Percentiles rank a stretch among this genome's conserved stretches.
Conservation (phyloP, 306 rosid genomes). For the Biancaea sappan region DNA sequence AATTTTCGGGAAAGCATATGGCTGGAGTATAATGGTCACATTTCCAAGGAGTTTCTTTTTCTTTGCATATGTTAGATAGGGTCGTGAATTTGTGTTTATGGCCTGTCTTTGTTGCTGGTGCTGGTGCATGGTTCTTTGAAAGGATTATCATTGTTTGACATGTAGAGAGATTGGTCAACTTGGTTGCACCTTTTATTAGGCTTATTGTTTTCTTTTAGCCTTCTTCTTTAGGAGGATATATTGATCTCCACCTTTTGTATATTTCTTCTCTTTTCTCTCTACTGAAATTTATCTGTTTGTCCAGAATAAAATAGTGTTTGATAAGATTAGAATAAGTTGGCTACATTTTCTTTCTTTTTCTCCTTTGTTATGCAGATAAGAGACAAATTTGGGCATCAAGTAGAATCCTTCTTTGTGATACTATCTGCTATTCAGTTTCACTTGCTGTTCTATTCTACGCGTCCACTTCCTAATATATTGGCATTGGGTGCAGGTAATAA, state of each 20-base stretch:
- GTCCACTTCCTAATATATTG: slow-evolving; percentile 85
- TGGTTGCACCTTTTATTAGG: not conserved
- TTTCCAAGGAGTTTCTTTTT: not conserved
- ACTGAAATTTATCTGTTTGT: not conserved
- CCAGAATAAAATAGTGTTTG: not conserved
- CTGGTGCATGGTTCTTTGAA: not conserved
- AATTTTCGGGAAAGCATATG: not conserved
- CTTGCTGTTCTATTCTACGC: slow-evolving; percentile 81
- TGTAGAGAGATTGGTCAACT: not conserved
- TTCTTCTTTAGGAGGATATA: not conserved
- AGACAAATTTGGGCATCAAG: slow-evolving; percentile 80
- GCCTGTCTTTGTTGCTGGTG: not conserved
- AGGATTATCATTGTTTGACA: not conserved
- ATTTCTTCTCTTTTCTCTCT: not conserved
- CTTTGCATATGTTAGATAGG: not conserved
- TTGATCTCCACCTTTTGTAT: not conserved
- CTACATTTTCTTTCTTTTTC: slow-evolving; percentile 7
- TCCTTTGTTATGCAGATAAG: slow-evolving; percentile 56
- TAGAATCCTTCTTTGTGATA: slow-evolving; percentile 83
- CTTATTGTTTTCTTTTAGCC: not conserved
- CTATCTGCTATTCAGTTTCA: slow-evolving; percentile 84
- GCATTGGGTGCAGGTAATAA: slow-evolving; percentile 76
- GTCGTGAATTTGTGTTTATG: not conserved
- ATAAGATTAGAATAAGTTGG: slow-evolving; percentile 24
- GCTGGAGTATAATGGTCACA: not conserved